A percentile compares a stretch with the other conserved stretches of the same genome.
These are phyloP conservation scores for Cucurbita argyrosperma DNA, from an alignment of 306 rosid species.

Conservation along the genomic window DNA sequence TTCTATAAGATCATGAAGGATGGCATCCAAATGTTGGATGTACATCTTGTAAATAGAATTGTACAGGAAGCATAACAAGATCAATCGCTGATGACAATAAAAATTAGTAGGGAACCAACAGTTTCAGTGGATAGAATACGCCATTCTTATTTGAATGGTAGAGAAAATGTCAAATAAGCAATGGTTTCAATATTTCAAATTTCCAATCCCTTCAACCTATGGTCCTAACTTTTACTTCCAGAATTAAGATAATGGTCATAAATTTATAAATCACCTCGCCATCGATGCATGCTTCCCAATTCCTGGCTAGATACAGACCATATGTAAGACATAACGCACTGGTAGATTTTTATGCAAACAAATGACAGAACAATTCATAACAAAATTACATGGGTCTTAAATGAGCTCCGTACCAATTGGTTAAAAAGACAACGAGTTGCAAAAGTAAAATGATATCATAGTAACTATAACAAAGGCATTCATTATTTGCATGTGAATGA, in stretches of 20 bases:
- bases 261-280: not conserved
- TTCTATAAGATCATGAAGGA: conserved; percentile 22
- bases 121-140: not conserved
- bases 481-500: conserved; percentile 1
- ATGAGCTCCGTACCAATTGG: not conserved
- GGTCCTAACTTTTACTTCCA: not conserved
- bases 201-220: not conserved
- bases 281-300: not conserved
- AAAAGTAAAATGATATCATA: not conserved
- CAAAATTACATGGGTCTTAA: not conserved
- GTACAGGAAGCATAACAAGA: not conserved
- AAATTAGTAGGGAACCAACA: not conserved
- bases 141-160: no score
- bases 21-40: not conserved
- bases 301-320: not conserved
- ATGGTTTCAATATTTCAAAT: not conserved
- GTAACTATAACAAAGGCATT: not conserved
- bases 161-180: not conserved
- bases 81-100: not conserved
- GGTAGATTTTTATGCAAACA: not conserved
- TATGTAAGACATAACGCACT: not conserved
- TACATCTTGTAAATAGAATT: not conserved
- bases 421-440: not conserved
- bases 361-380: not conserved
- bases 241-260: not conserved